Conservation (phyloP, 495 filamentous ascomycete species). For the Cercophora newfieldiana region DNA sequence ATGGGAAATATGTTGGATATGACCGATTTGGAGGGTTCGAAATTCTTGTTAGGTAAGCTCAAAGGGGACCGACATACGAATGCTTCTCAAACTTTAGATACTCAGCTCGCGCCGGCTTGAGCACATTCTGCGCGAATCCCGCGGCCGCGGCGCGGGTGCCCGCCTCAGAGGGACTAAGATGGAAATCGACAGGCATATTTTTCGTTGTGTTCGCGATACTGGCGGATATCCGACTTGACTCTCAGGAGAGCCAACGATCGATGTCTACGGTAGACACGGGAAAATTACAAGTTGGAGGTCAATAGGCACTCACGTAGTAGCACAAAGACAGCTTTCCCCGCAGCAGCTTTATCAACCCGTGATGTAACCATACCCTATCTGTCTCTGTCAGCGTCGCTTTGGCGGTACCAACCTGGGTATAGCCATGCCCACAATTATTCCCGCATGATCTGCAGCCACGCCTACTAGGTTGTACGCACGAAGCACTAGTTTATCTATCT, state of each 20-base stretch:
- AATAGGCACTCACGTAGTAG: no score
- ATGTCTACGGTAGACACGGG: no score
- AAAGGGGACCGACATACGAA: not conserved
- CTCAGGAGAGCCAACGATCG: no score
- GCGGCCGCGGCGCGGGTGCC: slow-evolving; percentile 37
- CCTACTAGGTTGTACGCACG: no score
- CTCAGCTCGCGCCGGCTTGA: slow-evolving; percentile 34
- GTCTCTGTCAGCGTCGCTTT: not conserved
- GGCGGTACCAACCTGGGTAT: not conserved
- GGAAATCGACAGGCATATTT: slow-evolving; percentile 44
- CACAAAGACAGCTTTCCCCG: not conserved
- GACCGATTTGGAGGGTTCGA: no score
- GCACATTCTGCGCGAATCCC: slow-evolving; percentile 38
- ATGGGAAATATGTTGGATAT: not conserved
- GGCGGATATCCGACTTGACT: no score
- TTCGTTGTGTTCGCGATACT: no score
- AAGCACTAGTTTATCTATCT: not conserved
- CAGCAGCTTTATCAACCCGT: not conserved
- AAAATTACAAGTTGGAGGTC: no score
- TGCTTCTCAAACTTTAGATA: slow-evolving; percentile 28
- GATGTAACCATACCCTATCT: not conserved
- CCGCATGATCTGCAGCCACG: not conserved
- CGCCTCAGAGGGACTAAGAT: slow-evolving; percentile 37
- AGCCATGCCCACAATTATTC: not conserved
- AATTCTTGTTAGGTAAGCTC: no score